A percentile compares a stretch with the other conserved stretches of the same genome.
phyloP scores from a whole-genome alignment of 106 monocot genomes.

The Chionographis japonica region DNA sequence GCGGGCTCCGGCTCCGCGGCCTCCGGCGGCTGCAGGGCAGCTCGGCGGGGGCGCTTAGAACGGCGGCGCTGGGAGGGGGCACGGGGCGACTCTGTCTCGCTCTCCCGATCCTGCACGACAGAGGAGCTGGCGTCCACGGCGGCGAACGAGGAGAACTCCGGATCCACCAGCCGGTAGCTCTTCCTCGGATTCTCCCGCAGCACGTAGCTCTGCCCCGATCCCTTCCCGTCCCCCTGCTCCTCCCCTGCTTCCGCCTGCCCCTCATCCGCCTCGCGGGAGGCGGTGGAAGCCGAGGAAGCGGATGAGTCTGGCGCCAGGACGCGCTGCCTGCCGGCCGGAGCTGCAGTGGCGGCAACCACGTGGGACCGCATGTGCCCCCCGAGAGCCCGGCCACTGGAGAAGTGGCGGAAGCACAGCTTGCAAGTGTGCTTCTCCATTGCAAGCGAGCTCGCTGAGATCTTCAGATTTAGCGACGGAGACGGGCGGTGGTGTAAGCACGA shows the following conservation, averaged over 20 bases:
- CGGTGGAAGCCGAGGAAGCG: slow-evolving; percentile 15
- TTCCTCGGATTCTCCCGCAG: slow-evolving; percentile 37
- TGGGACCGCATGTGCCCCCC: slow-evolving; percentile 68
- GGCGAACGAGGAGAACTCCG: slow-evolving; percentile 26
- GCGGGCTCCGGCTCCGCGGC: slow-evolving; percentile 3
- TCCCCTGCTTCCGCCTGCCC: slow-evolving; percentile 3
- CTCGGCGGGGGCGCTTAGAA: slow-evolving; percentile 16
- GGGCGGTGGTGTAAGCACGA: no score
- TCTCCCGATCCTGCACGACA: slow-evolving; percentile 31
- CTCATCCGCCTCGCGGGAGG: slow-evolving; percentile 1
- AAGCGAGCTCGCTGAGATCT: not conserved
- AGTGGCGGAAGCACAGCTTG: slow-evolving; percentile 55
- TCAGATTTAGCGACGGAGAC: no score
- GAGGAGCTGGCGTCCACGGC: slow-evolving; percentile 4
- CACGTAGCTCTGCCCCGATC: slow-evolving; percentile 10
- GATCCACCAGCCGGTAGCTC: slow-evolving; percentile 32
- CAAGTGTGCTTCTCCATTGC: slow-evolving; percentile 44
- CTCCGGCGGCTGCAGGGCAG: not conserved
- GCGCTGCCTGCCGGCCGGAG: not conserved
- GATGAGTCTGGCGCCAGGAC: not conserved
- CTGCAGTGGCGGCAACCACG: slow-evolving; percentile 7
- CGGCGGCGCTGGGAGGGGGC: slow-evolving; percentile 9
- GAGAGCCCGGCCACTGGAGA: slow-evolving; percentile 49
- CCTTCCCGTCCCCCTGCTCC: not conserved
- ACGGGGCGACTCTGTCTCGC: slow-evolving; percentile 33